Percentiles rank a stretch among this genome's conserved stretches.
These are phyloP conservation scores for Chaetomium sp. DNA, from an alignment of 2,329 filamentous ascomycete species.

Conservation along the genomic window DNA sequence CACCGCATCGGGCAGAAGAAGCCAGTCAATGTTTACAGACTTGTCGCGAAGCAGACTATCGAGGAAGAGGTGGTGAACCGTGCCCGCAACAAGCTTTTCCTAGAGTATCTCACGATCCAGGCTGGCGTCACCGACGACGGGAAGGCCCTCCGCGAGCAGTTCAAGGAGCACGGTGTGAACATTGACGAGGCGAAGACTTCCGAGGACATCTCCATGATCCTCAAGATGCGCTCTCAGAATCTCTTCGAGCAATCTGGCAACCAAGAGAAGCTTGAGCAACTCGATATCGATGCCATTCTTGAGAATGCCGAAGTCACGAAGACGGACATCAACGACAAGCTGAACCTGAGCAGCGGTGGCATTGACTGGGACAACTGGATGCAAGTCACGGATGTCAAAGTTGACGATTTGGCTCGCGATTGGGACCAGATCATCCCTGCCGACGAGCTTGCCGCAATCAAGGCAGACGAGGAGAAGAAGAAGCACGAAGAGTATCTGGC, in stretches of 20 bases:
- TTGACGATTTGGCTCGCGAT: conserved; percentile 70
- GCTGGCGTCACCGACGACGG: conserved; percentile 94
- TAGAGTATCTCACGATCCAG: conserved; percentile 96
- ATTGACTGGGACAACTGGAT: conserved; percentile 87
- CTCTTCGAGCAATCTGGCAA: conserved; percentile 98
- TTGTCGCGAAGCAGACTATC: conserved; percentile 96
- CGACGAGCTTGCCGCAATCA: conserved; percentile 82
- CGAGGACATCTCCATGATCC: conserved; percentile 90
- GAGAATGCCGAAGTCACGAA: conserved; percentile 96
- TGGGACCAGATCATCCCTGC: conserved; percentile 99
- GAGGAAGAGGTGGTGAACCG: conserved; percentile 96
- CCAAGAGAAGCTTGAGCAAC: conserved; percentile 90
- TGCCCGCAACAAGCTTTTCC: conserved; percentile 91
- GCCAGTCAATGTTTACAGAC: conserved; percentile 90
- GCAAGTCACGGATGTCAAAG: conserved; percentile 96
- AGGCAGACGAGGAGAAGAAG: conserved; percentile 79
- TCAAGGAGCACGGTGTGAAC: conserved; percentile 68
- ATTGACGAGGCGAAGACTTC: conserved; percentile 79
- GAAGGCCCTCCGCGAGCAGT: conserved; percentile 66
- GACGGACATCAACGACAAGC: conserved; percentile 89
- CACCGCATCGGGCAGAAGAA: conserved; percentile 96
- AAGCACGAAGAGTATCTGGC: conserved; percentile 77
- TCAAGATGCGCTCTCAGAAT: conserved; percentile 97
- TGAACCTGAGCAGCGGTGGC: conserved; percentile 83
- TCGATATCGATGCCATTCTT: conserved; percentile 94